These are phyloP conservation scores for Penicillium vulpinum DNA, from an alignment of 2,329 filamentous ascomycete genomes.

Conservation along the genomic window DNA sequence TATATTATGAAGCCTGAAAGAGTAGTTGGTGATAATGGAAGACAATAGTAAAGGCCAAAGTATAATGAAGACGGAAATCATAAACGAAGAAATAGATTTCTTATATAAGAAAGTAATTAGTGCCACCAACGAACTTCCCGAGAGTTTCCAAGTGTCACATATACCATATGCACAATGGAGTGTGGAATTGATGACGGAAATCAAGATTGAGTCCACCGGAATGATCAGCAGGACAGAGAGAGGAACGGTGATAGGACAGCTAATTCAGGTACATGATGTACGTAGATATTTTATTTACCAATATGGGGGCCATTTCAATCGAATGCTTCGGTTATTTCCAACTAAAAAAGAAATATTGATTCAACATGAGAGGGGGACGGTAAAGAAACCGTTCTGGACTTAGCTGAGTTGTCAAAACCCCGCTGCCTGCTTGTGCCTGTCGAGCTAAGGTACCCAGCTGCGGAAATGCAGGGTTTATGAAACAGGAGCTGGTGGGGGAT, in stretches of 20 bases:
- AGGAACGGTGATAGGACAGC: conserved; percentile 3
- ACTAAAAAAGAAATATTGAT: conserved; percentile 7
- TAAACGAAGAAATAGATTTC: conserved; percentile 4
- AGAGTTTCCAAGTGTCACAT: conserved; percentile 21
- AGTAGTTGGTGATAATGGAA: conserved; percentile 10
- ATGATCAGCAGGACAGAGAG: conserved; percentile 19
- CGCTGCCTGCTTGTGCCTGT: conserved; percentile 8
- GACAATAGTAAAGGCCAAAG: conserved; percentile 16
- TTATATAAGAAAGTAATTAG: conserved; percentile 16
- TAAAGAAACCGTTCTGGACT: conserved; percentile 14
- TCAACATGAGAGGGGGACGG: conserved; percentile 14
- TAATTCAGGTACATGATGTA: conserved; percentile 1
- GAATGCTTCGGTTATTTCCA: conserved; percentile 8
- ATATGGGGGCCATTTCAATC: conserved; percentile 2
- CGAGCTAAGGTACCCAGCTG: conserved; percentile 5
- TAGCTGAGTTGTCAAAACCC: conserved; percentile 8
- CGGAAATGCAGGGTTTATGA: conserved; percentile 22
- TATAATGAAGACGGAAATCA: conserved; percentile 19
- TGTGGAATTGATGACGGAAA: neutral
- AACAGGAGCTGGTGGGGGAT: conserved; percentile 19
- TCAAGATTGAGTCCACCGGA: neutral
- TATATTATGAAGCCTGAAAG: conserved; percentile 3
- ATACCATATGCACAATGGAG: conserved; percentile 6
- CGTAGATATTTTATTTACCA: conserved; percentile 3
- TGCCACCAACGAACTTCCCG: conserved; percentile 17